Evolutionary conservation across 805 yeast genomes (phyloP), one percentile per base, ranked within the genome.

Genomic region (Jamesozyma hellenica): DNA sequence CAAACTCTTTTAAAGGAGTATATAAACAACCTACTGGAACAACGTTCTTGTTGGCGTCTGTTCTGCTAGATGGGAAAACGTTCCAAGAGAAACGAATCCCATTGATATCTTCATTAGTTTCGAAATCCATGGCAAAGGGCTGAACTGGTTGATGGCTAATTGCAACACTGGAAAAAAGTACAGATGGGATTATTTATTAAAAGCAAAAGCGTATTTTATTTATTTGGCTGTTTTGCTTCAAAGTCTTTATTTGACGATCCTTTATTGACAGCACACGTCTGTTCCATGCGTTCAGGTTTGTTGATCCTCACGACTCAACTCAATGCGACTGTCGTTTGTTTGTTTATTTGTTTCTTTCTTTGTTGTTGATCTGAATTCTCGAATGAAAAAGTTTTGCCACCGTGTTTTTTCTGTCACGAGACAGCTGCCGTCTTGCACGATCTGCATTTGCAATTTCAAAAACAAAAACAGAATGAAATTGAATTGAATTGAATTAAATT

Each of bases 11-110:
- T 51, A 92, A 72, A 8, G 99, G 99, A n/a, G 96, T 88, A 68
- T 87, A 92, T 46, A 92, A 66, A 41, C 95, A 81, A 32, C 96
- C 95, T 28, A 92, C 79, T 11, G 99, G 98, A 26, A 92, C 88
- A 15, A 90, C 94, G 55, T 87, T 82, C 50, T 92, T 82, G 52
- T 80, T 79, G 15, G 95, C 92, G 61, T 92, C 97, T 32, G 77
- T 75, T 50, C 87, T 77, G 29, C 95, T 80, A 32, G 83, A 77
- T 23, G 99, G 98, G 53, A 90, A 79, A 32, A 84, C 81, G 54
- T 79, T 81, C 87, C 92, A 83, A 6, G 88, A 70, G 56, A 79
- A 70, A 51, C 92, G 72, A 31, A 81, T 73, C 35, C 92, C 92
- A 49, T 82, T 81, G 39, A 61, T 56, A 55, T 83, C 92, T 56